Percentiles rank a stretch among this genome's conserved stretches.
phyloP scores from a whole-genome alignment of 2,329 filamentous ascomycete genomes.

The Verruconis gallopava region DNA sequence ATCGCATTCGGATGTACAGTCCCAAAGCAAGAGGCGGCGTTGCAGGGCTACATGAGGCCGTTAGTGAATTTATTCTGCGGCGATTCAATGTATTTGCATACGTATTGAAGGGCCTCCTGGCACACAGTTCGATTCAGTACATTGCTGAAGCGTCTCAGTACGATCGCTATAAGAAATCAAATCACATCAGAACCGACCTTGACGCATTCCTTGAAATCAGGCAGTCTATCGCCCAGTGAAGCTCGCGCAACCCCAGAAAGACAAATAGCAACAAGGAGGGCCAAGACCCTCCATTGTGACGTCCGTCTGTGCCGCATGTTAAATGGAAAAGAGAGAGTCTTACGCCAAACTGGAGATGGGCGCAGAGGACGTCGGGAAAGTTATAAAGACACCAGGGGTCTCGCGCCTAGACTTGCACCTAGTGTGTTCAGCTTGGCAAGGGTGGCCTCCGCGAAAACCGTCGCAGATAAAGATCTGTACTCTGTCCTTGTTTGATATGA shows the following conservation, averaged over 20 bases:
- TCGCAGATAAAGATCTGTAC: too few relatives aligned
- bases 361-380: too few relatives aligned
- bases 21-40: conserved; percentile 81
- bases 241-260: conserved; percentile 39
- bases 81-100: conserved; percentile 34
- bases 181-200: conserved; percentile 50
- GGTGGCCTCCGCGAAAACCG: too few relatives aligned
- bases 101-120: conserved; percentile 54
- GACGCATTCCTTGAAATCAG: conserved; percentile 79
- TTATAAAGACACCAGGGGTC: too few relatives aligned
- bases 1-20: conserved; percentile 88
- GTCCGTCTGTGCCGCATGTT: neutral
- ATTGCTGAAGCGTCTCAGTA: conserved; percentile 44
- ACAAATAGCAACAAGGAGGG: conserved; percentile 19
- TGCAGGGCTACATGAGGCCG: conserved; percentile 50
- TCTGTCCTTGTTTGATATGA: too few relatives aligned
- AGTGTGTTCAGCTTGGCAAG: too few relatives aligned
- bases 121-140: conserved; percentile 66
- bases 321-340: too few relatives aligned
- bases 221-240: conserved; percentile 71
- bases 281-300: neutral
- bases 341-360: too few relatives aligned
- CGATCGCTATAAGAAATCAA: neutral
- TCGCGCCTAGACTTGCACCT: too few relatives aligned
- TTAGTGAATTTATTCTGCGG: conserved; percentile 12